A percentile compares a stretch with the other conserved stretches of the same genome.
phyloP scores from a whole-genome alignment of 1,284 basidiomycete species.

The Pholiota adiposa region DNA sequence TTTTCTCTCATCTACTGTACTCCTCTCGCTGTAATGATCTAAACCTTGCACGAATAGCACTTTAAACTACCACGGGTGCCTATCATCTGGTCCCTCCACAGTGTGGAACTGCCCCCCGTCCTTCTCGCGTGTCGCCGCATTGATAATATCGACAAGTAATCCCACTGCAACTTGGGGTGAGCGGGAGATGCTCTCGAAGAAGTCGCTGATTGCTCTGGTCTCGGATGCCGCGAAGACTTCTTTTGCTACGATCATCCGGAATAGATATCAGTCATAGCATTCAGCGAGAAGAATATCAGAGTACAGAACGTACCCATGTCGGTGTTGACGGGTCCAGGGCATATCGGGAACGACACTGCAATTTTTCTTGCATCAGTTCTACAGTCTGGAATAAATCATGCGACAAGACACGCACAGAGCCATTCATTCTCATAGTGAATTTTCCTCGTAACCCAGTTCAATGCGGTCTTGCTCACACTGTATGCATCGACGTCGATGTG shows the following conservation, averaged over 20 bases:
- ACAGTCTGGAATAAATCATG: not conserved
- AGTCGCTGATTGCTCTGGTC: not conserved
- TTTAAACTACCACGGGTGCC: not conserved
- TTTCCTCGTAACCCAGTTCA: no score
- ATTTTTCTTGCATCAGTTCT: no score
- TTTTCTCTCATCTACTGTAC: no score
- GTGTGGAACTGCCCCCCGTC: not conserved
- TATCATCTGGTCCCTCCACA: not conserved
- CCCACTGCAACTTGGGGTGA: not conserved
- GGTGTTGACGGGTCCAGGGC: not conserved
- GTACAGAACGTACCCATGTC: no score
- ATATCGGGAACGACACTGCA: not conserved
- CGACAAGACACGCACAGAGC: slow-evolving; percentile 2
- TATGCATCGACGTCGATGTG: not conserved
- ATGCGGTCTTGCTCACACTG: not conserved
- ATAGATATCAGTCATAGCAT: not conserved
- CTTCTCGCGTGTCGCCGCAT: no score
- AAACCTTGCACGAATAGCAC: no score
- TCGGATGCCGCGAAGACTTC: not conserved
- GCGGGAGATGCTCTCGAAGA: not conserved
- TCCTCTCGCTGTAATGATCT: no score
- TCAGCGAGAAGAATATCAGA: no score
- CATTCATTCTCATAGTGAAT: slow-evolving; percentile 12
- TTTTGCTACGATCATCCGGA: not conserved
- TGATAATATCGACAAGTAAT: not conserved